Conservation (phyloP, 2,329 filamentous ascomycete genomes). For the Stachybotrys elegans region DNA sequence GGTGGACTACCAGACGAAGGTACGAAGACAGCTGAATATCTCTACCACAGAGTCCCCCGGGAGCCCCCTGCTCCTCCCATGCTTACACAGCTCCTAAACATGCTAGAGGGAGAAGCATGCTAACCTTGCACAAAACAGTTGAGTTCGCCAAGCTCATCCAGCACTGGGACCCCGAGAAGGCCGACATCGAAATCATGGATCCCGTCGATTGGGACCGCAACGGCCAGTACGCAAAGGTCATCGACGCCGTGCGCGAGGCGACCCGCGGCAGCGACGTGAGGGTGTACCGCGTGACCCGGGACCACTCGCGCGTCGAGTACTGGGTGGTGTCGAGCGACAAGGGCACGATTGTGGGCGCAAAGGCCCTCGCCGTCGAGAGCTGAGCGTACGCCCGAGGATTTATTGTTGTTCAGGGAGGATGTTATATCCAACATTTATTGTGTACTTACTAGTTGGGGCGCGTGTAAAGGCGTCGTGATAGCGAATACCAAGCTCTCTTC, state of each 20-base stretch:
- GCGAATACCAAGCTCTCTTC: too few relatives aligned
- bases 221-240: conserved; percentile 63
- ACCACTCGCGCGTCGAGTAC: conserved; percentile 66
- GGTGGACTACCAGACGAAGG: conserved; percentile 56
- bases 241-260: conserved; percentile 64
- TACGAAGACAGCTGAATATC: too few relatives aligned
- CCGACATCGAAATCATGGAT: conserved; percentile 60
- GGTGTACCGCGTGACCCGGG: conserved; percentile 66
- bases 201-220: conserved; percentile 67
- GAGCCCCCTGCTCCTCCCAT: too few relatives aligned
- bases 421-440: too few relatives aligned
- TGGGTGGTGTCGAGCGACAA: conserved; percentile 66
- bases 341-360: conserved; percentile 67
- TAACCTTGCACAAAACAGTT: conserved; percentile 47
- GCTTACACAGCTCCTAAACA: too few relatives aligned
- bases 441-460: too few relatives aligned
- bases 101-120: too few relatives aligned
- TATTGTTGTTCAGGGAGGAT: too few relatives aligned
- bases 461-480: too few relatives aligned
- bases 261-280: conserved; percentile 62
- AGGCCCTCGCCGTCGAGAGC: conserved; percentile 70
- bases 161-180: conserved; percentile 46
- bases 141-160: conserved; percentile 66
- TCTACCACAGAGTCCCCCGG: too few relatives aligned
- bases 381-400: too few relatives aligned